Evolutionary conservation across 352 stramenopile genomes (phyloP), one percentile per base, ranked within the genome.

Genomic region (Phytophthora macrochlamydospora): DNA sequence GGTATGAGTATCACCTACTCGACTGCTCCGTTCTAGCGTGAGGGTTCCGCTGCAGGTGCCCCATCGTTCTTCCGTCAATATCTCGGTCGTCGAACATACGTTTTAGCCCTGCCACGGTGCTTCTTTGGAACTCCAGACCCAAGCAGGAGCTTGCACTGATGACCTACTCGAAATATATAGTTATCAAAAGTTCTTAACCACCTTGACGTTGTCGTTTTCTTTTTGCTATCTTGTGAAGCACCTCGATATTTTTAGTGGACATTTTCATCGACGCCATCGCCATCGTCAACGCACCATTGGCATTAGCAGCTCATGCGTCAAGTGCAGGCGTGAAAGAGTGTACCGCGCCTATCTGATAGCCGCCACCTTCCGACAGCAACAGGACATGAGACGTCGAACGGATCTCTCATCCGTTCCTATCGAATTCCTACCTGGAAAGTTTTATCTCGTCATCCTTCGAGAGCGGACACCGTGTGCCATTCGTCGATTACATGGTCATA

Each of bases 371-470:
- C 18, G 18, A 24, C 18, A 24, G 18, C 18, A 24, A 24, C 18
- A 24, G 18, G 18, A 24, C 35, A 92, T 92, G 84, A 90, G 82
- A 67, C 75, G 75, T 55, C 70, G 69, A 11, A 57, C 81, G 8
- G 54, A 55, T 42, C 54, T 83, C 9, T 55, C 71, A 18, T 60
- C 78, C 7, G 62, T 56, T 3, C 71, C 82, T 1, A 89, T 92
- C 44, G 84, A 90, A 67, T 89, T 92, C 53, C 56, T 86, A 11
- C 75, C 80, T 0, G 44, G 51, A 40, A 59, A 66, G 32, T 91
- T 92, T 51, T 92, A 81, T 60, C 74, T 90, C 7, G 51, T 89
- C 31, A 56, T 87, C 3, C 33, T 85, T 37, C 75, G 56, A 7
- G 80, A 89, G 42, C 75, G 71, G 33, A 53, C 62, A 8, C 62